A percentile compares a stretch with the other conserved stretches of the same genome.
phyloP scores from a whole-genome alignment of 768 basidiomycete genomes.

The Suillus placidus region DNA sequence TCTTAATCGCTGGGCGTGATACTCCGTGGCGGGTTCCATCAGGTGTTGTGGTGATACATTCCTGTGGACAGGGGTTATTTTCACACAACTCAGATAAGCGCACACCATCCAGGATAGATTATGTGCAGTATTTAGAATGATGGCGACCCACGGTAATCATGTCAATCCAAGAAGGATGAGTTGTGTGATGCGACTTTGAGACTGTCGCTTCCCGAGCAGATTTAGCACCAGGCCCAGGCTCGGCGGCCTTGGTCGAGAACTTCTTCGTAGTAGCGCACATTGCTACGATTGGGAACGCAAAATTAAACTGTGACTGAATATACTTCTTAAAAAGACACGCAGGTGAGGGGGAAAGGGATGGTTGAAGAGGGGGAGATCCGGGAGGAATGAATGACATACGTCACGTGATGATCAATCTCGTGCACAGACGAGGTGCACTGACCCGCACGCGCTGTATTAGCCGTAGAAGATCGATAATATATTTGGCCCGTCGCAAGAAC shows the following conservation, averaged over 20 bases:
- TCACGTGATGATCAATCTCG: conserved; percentile 32
- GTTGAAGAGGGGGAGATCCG: conserved; percentile 27
- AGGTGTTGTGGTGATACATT: conserved; percentile 68
- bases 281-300: conserved; percentile 3
- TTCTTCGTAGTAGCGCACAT: conserved; percentile 41
- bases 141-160: conserved; percentile 43
- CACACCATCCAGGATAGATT: conserved; percentile 9
- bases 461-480: background rate
- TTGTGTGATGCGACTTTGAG: conserved; percentile 37
- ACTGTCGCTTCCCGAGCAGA: conserved; percentile 34
- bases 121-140: conserved; percentile 28
- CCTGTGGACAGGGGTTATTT: conserved; percentile 44
- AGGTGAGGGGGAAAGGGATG: conserved; percentile 13
- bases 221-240: conserved; percentile 9
- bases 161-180: conserved; percentile 56
- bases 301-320: conserved; percentile 5
- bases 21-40: conserved; percentile 73
- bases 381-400: conserved; percentile 18
- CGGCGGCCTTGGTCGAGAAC: conserved; percentile 38
- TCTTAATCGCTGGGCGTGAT: conserved; percentile 80
- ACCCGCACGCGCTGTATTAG: background rate
- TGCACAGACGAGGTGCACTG: conserved; percentile 31
- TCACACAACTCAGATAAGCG: conserved; percentile 37
- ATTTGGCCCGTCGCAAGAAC: background rate
- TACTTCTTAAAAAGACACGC: background rate